Conservation (phyloP, 352 stramenopile genomes). For the Thraustochytrium striatum region DNA sequence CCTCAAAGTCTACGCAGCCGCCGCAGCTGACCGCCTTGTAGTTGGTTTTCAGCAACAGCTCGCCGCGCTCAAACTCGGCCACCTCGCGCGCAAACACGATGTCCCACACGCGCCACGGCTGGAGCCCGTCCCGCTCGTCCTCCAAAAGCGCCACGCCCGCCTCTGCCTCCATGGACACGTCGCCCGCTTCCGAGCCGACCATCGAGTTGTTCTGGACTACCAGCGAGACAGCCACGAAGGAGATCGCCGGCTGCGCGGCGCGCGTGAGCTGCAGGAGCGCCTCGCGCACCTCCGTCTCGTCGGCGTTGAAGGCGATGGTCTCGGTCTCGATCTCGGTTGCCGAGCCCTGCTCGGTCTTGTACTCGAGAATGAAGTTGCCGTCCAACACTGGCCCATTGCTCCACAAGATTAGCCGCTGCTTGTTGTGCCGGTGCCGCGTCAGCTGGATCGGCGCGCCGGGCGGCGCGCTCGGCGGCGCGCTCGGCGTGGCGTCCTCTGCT, state of each 20-base stretch:
- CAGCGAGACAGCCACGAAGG: slow-evolving; percentile 34
- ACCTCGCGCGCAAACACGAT: slow-evolving; percentile 33
- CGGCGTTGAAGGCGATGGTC: slow-evolving; percentile 7
- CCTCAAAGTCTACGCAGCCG: slow-evolving; percentile 1
- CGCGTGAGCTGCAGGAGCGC: slow-evolving; percentile 24
- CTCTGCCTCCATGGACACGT: neutral
- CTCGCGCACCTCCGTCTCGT: neutral
- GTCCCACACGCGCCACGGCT: slow-evolving; percentile 20
- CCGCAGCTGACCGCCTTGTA: slow-evolving; percentile 24
- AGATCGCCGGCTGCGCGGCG: slow-evolving; percentile 3
- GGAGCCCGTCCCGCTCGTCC: neutral
- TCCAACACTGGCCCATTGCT: neutral
- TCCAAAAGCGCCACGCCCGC: no score
- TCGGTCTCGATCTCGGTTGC: neutral
- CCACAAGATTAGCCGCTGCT: slow-evolving; percentile 15
- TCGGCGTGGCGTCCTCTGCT: neutral
- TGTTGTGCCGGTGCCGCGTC: slow-evolving; percentile 39
- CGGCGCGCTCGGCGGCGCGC: neutral
- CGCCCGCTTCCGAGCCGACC: neutral
- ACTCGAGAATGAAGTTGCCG: slow-evolving; percentile 25
- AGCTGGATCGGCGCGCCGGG: slow-evolving; percentile 13
- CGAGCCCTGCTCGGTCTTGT: neutral
- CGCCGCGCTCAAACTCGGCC: slow-evolving; percentile 8
- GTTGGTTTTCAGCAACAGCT: slow-evolving; percentile 9
- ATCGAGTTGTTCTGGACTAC: no score